These are phyloP conservation scores for Cryptosporidium viatorum DNA, from an alignment of 169 alveolate genomes.

Conservation along the genomic window DNA sequence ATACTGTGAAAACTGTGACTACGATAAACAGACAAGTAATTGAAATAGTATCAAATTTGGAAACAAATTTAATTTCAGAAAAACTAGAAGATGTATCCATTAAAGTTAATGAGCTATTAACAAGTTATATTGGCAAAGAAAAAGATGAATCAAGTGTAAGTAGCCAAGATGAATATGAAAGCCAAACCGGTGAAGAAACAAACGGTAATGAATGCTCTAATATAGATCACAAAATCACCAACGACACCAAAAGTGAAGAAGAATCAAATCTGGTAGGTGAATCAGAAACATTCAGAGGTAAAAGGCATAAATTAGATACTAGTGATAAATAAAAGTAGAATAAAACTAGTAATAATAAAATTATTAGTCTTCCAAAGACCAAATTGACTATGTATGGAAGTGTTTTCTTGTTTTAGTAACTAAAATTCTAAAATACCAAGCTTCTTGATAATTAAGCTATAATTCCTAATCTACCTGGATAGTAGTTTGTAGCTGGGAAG, in stretches of 20 bases:
- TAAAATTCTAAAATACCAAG: conserved; percentile 8
- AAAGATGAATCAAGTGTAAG: neutral
- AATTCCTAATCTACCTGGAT: conserved; percentile 74
- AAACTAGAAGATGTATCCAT: conserved; percentile 1
- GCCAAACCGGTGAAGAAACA: neutral
- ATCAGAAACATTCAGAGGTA: neutral
- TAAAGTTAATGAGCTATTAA: conserved; percentile 12
- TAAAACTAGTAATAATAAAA: neutral
- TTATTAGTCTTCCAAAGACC: conserved; percentile 11
- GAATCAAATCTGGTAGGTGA: neutral
- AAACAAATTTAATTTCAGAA: neutral
- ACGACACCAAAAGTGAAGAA: neutral
- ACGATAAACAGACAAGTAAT: neutral
- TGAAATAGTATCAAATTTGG: neutral
- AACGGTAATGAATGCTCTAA: neutral
- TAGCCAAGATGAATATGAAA: conserved; percentile 2
- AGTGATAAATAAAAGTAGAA: conserved; percentile 1
- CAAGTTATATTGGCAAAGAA: neutral
- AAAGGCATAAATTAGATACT: neutral
- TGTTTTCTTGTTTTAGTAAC: neutral
- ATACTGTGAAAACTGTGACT: neutral
- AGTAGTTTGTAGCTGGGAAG: conserved; percentile 82
- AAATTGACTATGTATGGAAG: neutral
- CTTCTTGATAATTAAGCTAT: conserved; percentile 49
- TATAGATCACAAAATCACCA: neutral